Percentiles rank a stretch among this genome's conserved stretches.
These are phyloP conservation scores for Chaetomiaceae sp. DNA, from an alignment of 2,329 filamentous ascomycete species.

Conservation along the genomic window DNA sequence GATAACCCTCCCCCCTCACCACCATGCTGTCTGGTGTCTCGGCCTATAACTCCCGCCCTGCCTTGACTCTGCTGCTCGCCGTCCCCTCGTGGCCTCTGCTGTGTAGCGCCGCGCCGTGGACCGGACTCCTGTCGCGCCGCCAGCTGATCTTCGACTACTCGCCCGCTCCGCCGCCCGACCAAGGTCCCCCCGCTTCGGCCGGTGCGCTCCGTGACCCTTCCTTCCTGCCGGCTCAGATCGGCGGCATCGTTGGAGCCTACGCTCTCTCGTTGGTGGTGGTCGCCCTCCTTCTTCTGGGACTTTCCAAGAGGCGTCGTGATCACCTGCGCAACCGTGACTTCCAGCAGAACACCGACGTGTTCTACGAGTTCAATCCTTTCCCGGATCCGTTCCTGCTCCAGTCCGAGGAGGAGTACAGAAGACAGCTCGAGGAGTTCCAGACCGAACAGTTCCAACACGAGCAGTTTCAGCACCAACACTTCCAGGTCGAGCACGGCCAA, in stretches of 20 bases:
- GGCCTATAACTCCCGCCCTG: conserved; percentile 25
- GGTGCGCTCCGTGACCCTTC: conserved; percentile 53
- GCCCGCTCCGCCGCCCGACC: conserved; percentile 53
- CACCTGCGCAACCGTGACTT: conserved; percentile 44
- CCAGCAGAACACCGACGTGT: conserved; percentile 28
- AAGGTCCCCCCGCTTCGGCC: conserved; percentile 54
- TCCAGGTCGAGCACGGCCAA: neutral
- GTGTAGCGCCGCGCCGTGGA: conserved; percentile 26
- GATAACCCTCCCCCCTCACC: conserved; percentile 20
- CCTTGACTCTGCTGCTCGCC: conserved; percentile 26
- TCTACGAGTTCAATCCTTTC: conserved; percentile 24
- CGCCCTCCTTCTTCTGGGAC: conserved; percentile 56
- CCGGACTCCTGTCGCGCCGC: conserved; percentile 23
- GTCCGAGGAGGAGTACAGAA: conserved; percentile 21
- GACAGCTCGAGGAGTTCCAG: conserved; percentile 11
- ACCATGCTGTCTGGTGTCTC: conserved; percentile 36
- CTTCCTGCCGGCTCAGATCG: conserved; percentile 74
- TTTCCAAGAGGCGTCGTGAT: conserved; percentile 51
- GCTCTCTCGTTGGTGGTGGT: conserved; percentile 69
- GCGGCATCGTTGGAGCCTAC: conserved; percentile 79
- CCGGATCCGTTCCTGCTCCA: conserved; percentile 25
- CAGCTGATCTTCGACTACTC: conserved; percentile 46
- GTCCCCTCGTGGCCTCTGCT: conserved; percentile 25
- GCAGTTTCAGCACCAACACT: neutral
- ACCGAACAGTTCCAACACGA: neutral